Percentiles rank a stretch among this genome's conserved stretches.
Evolutionary conservation across 768 basidiomycete genomes (phyloP).

Genomic region (Suillus variegatus): DNA sequence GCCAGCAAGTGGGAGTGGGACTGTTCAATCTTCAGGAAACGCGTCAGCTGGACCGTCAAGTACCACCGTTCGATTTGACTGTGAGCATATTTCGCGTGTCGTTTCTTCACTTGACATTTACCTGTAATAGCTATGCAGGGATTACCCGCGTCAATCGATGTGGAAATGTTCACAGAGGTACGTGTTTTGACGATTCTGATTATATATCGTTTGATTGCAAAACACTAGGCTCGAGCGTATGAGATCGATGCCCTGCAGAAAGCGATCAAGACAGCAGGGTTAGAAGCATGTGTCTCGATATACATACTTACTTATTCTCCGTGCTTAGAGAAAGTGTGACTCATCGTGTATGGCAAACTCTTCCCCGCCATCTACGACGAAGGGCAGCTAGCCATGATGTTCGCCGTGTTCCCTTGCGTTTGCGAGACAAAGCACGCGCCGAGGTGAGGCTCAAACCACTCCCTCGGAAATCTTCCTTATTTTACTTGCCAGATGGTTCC

Average conservation of each 20-base stretch:
- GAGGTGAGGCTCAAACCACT: slow-evolving; percentile 55
- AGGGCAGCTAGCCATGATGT: slow-evolving; percentile 95
- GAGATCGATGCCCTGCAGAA: slow-evolving; percentile 91
- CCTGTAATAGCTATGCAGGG: slow-evolving; percentile 48
- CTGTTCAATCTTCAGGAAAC: slow-evolving; percentile 21
- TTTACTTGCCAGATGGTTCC: slow-evolving; percentile 50
- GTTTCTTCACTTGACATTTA: neutral
- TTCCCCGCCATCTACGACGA: slow-evolving; percentile 88
- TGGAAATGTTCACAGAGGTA: slow-evolving; percentile 88
- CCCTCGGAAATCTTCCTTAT: slow-evolving; percentile 30
- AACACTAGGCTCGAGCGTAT: slow-evolving; percentile 73
- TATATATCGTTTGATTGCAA: slow-evolving; percentile 6
- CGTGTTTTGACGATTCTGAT: slow-evolving; percentile 9
- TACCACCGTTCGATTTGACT: slow-evolving; percentile 37
- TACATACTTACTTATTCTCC: neutral
- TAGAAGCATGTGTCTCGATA: slow-evolving; percentile 12
- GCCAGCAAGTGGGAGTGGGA: slow-evolving; percentile 11
- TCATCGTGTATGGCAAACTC: slow-evolving; percentile 87
- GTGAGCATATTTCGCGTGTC: slow-evolving; percentile 30
- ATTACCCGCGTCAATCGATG: slow-evolving; percentile 75
- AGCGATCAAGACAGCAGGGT: slow-evolving; percentile 83
- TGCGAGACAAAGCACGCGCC: slow-evolving; percentile 77
- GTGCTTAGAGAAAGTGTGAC: slow-evolving; percentile 61
- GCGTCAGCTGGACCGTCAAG: slow-evolving; percentile 44
- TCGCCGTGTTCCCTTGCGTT: slow-evolving; percentile 81